Evolutionary conservation across 257 asterid species (phyloP), one percentile per base, ranked within the genome.

Genomic region (Gentiana dahurica): DNA sequence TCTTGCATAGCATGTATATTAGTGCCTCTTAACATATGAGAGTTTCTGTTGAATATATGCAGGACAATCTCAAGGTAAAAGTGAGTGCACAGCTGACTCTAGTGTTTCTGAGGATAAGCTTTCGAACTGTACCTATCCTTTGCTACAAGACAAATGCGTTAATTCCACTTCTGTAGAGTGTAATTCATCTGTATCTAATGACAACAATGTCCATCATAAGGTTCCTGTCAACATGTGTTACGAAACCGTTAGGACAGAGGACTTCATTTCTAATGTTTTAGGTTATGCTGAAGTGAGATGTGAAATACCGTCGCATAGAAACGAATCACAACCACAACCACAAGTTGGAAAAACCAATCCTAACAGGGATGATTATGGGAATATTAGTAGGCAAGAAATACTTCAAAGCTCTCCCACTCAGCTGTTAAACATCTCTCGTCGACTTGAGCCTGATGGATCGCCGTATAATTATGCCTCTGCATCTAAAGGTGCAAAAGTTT

Each of bases 401-500:
- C 73, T 62, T 32, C 73, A 63, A 51, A 68, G 68, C 46, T 51
- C 85, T 1, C 78, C 85, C 9, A 76, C 69, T 52, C 84, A 70
- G 72, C 72, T 75, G 36, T 73, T 75, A 6, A 92, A 81, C 71
- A 79, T 85, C 70, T 81, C 91, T 61, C 95, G 81, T 57, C 65
- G 99, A 66, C 91, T 88, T 2, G 95, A 92, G 70, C 90, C 94
- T 9, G 97, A 88, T 44, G 99, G 97, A 53, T 83, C 79, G 1
- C 85, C 89, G 4, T 85, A 85, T 74, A 85, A 92, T 70, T 88
- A 92, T 68, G 99, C 99, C 54, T 80, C 95, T 3, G 76, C 88
- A 46, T 72, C 94, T 53, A 88, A 88, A 77, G 99, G 99, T 53
- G 95, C 99, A 9, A 92, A 92, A 75, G 86, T 92, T 60, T 92